Evolutionary conservation across 2,329 filamentous ascomycete species (phyloP), one percentile per base, ranked within the genome.

Genomic region (Colletotrichum incanum): DNA sequence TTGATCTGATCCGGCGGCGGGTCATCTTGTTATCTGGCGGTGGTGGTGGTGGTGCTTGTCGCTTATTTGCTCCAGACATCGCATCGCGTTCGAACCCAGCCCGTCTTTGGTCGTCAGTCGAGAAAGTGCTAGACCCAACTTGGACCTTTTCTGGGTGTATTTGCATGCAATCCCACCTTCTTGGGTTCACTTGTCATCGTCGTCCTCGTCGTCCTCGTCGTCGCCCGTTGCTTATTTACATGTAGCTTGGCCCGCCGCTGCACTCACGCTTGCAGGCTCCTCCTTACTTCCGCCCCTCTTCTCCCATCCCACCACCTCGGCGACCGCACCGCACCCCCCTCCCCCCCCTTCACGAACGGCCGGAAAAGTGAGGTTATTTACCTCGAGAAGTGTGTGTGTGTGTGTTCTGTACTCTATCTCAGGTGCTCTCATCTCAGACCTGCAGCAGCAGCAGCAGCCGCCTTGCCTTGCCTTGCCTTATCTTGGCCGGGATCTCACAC

Each of bases 401-500:
- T 14, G 18, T 26, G 23, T 12, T 16, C 11, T 43, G 20, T 31
- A 60, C 58, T 34, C 58, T 50, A 52, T 68, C 66, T 68, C 50
- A 34, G 28, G n/a, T 56, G 2, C 37, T 45, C 26, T 16, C 26
- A 62, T 62, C 59, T 50, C 59, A 62, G 59, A 62, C 59, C 59
- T 49, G 59, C 58, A 49, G 59, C 26, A 18, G 49, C 59, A 37
- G 59, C 58, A 49, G 59, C 26, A 18, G 49, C 26, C 47, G 28
- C 31, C 59, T 31, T 31, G 28, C 28, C 28, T 31, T 31, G 65
- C 43, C 26, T 34, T 61, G 47, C 58, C 54, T 61, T 71, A 67
- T 67, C 67, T 70, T 52, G 58, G 28, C 28, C 23, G n/a, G 34
- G 37, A 28, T 16, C 37, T 54, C 64, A 45, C 45, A 62, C n/a